phyloP scores from a whole-genome alignment of 305 asterid genomes.

The Rubia tinctorum region DNA sequence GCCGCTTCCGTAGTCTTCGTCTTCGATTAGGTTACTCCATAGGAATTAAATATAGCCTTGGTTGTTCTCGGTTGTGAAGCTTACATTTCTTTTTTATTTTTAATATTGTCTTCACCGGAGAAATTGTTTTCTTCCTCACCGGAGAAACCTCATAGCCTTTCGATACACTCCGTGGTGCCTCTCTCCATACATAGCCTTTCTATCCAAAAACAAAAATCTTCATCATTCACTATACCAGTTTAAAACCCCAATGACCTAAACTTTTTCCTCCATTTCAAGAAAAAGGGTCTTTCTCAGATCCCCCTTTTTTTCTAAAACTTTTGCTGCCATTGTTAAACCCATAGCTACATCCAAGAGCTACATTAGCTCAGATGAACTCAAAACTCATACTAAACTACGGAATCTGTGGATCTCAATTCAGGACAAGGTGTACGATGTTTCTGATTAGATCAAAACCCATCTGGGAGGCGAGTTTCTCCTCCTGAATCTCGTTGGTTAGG shows the following conservation, averaged over 20 bases:
- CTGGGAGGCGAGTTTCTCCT: conserved; percentile 3
- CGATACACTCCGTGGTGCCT: too few relatives aligned
- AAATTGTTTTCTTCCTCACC: too few relatives aligned
- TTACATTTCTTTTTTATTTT: too few relatives aligned
- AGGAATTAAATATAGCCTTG: too few relatives aligned
- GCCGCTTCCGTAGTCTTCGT: too few relatives aligned
- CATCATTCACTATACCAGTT: not conserved
- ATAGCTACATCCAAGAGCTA: conserved; percentile 1
- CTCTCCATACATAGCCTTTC: not conserved
- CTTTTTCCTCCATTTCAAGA: not conserved
- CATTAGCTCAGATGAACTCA: conserved; percentile 20
- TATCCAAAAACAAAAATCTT: not conserved
- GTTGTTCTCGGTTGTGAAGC: too few relatives aligned
- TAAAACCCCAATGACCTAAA: not conserved
- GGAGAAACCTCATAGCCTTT: too few relatives aligned
- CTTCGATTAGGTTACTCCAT: too few relatives aligned
- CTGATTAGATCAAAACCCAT: conserved; percentile 6
- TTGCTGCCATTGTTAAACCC: not conserved
- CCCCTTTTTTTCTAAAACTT: not conserved
- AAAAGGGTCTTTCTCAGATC: not conserved
- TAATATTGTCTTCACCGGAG: too few relatives aligned
- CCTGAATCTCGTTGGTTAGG: conserved; percentile 6
- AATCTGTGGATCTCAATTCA: conserved; percentile 95
- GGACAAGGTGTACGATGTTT: conserved; percentile 33
- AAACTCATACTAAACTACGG: conserved; percentile 61